Evolutionary conservation across 805 yeast species (phyloP).

Genomic region (Suhomyces xylopsoci): DNA sequence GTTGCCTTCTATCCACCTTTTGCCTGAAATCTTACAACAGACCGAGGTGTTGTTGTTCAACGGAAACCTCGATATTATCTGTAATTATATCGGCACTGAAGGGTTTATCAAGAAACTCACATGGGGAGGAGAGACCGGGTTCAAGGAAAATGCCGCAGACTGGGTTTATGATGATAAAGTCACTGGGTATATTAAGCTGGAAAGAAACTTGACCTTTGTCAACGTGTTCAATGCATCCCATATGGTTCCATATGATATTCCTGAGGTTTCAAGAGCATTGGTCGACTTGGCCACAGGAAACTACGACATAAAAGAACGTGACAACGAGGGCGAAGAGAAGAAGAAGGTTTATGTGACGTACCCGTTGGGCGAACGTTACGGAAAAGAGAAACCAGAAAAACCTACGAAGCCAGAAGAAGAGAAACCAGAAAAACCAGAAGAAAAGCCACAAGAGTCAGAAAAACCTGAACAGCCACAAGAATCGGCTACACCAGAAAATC

Average conservation of each 20-base stretch:
- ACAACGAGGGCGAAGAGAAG: slow-evolving; percentile 10
- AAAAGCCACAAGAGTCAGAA: not conserved
- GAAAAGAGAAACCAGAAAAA: not conserved
- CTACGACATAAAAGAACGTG: slow-evolving; percentile 18
- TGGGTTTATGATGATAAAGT: slow-evolving; percentile 45
- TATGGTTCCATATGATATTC: slow-evolving; percentile 88
- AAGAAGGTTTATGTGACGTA: slow-evolving; percentile 25
- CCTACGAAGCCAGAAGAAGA: not conserved
- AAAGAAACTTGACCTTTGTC: slow-evolving; percentile 73
- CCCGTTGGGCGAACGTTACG: slow-evolving; percentile 25
- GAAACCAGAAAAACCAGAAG: not conserved
- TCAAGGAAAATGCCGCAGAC: slow-evolving; percentile 32
- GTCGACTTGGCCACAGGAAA: slow-evolving; percentile 49
- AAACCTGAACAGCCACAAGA: not conserved
- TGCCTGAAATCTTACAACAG: slow-evolving; percentile 62
- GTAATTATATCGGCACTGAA: slow-evolving; percentile 78
- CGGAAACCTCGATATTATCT: slow-evolving; percentile 86
- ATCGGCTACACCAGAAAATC: not conserved
- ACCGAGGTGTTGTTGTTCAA: slow-evolving; percentile 71
- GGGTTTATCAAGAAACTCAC: slow-evolving; percentile 56
- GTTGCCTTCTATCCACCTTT: slow-evolving; percentile 56
- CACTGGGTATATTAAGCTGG: slow-evolving; percentile 44
- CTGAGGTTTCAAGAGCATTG: slow-evolving; percentile 66
- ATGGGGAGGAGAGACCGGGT: slow-evolving; percentile 62
- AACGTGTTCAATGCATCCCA: slow-evolving; percentile 78